Conservation (phyloP, 805 yeast species). For the Komagataella populi region DNA sequence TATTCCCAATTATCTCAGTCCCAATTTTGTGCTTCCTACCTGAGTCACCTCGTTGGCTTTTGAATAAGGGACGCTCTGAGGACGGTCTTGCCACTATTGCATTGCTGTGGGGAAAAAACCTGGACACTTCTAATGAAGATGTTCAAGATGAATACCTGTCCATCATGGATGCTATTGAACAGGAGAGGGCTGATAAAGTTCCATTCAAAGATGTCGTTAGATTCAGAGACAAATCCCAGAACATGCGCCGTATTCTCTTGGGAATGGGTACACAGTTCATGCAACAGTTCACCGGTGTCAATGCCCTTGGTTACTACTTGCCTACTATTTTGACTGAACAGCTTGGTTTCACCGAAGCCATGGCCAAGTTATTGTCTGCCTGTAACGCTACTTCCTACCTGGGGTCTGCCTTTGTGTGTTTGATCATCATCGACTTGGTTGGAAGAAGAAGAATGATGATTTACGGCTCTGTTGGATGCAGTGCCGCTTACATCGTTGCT, state of each 20-base stretch:
- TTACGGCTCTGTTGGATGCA: slow-evolving; percentile 20
- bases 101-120: slow-evolving; percentile 1
- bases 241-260: slow-evolving; percentile 43
- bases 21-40: slow-evolving; percentile 5
- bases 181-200: slow-evolving; percentile 18
- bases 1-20: slow-evolving; percentile 16
- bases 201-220: slow-evolving; percentile 28
- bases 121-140: neutral
- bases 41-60: slow-evolving; percentile 29
- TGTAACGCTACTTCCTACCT: slow-evolving; percentile 2
- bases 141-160: slow-evolving; percentile 1
- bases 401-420: slow-evolving; percentile 2
- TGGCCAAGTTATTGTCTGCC: slow-evolving; percentile 2
- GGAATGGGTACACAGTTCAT: slow-evolving; percentile 57
- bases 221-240: slow-evolving; percentile 41
- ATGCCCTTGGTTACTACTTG: slow-evolving; percentile 49
- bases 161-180: slow-evolving; percentile 1
- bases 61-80: slow-evolving; percentile 30
- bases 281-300: slow-evolving; percentile 63
- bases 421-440: slow-evolving; percentile 6
- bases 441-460: slow-evolving; percentile 19
- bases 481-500: slow-evolving; percentile 32
- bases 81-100: slow-evolving; percentile 16
- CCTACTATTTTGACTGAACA: slow-evolving; percentile 4
- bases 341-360: slow-evolving; percentile 1